Evolutionary conservation across 257 asterid genomes (phyloP).

Genomic region (Solanum appendiculatum): DNA sequence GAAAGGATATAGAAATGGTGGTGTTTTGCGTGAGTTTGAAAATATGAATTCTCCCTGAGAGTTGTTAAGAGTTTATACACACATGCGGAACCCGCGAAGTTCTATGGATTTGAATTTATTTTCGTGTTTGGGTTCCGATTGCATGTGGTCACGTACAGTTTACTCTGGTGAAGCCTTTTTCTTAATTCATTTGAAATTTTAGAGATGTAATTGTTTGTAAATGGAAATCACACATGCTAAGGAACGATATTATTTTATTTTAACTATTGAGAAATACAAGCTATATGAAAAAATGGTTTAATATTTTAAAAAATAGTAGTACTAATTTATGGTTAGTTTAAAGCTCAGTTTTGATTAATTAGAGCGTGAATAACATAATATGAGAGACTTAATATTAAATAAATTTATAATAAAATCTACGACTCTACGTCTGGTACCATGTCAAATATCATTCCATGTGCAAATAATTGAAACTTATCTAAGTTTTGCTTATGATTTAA

Average conservation of each 20-base stretch:
- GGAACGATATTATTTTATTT: not conserved
- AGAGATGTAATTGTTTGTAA: not conserved
- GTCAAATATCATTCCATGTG: not conserved
- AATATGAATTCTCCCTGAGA: not conserved
- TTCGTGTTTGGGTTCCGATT: constrained; percentile 17
- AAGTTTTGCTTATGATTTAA: not conserved
- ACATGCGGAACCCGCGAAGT: constrained; percentile 20
- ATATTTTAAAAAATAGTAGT: not conserved
- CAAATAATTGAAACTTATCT: not conserved
- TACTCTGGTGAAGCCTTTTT: not conserved
- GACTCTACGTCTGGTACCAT: not conserved
- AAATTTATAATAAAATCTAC: rapidly evolving
- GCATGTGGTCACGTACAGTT: not conserved
- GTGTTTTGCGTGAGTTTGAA: constrained; percentile 14
- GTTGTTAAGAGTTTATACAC: not conserved
- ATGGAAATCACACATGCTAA: not conserved
- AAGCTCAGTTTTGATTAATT: not conserved
- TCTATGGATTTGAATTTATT: not conserved
- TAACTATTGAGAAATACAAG: not conserved
- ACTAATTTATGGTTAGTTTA: not conserved
- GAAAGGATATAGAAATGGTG: constrained; percentile 5
- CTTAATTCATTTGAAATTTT: not conserved
- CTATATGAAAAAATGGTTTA: not conserved
- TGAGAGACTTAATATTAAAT: not conserved
- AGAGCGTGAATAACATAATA: not conserved